These are phyloP conservation scores for Ophiobolus disseminans DNA, from an alignment of 2,329 filamentous ascomycete species.

Conservation along the genomic window DNA sequence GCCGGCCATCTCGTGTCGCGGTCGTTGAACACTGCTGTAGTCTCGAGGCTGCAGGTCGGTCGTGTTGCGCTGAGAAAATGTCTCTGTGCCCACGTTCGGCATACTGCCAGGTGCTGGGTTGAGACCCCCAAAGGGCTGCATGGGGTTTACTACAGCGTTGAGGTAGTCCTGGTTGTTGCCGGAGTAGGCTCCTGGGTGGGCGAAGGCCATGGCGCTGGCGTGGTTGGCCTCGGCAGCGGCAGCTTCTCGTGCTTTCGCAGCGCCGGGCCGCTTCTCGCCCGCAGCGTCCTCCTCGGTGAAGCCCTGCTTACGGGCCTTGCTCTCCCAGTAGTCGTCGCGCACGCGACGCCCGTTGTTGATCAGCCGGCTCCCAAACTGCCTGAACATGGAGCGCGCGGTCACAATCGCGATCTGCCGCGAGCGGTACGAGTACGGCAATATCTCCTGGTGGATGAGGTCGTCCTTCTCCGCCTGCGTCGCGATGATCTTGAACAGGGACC, in stretches of 20 bases:
- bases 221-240: slow-evolving; percentile 69
- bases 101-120: slow-evolving; percentile 73
- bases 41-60: slow-evolving; percentile 79
- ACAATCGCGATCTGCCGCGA: slow-evolving; percentile 99
- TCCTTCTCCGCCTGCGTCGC: slow-evolving; percentile 96
- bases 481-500: slow-evolving; percentile 96
- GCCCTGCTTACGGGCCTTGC: slow-evolving; percentile 94
- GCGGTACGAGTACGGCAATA: slow-evolving; percentile 94
- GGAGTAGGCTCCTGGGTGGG: slow-evolving; percentile 36
- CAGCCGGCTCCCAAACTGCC: slow-evolving; percentile 94
- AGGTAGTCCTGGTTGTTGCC: slow-evolving; percentile 46
- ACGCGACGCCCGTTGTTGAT: slow-evolving; percentile 89
- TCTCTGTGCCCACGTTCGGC: slow-evolving; percentile 68
- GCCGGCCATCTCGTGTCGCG: slow-evolving; percentile 88
- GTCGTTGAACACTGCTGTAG: slow-evolving; percentile 82
- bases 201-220: slow-evolving; percentile 56
- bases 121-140: slow-evolving; percentile 60
- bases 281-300: slow-evolving; percentile 97
- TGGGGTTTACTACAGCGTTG: slow-evolving; percentile 36
- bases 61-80: slow-evolving; percentile 78
- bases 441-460: slow-evolving; percentile 91
- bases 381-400: slow-evolving; percentile 96
- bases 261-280: slow-evolving; percentile 93
- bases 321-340: slow-evolving; percentile 98
- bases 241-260: slow-evolving; percentile 84